Base-by-base conservation (phyloP, 2,329 filamentous ascomycete genomes). In the Fonsecaea nubica region DNA sequence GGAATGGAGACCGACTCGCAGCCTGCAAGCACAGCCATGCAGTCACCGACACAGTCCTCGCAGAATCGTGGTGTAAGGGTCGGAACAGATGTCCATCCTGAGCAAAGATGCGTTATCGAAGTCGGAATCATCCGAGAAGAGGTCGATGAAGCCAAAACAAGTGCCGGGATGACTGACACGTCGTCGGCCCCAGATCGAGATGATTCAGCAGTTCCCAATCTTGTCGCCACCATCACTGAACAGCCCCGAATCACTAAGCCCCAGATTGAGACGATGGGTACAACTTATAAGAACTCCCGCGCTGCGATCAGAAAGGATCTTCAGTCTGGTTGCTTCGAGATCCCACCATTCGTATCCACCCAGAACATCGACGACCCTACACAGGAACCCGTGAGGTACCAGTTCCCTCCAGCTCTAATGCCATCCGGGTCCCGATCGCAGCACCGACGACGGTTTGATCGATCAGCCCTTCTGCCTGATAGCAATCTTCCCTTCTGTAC, bases 401-500 rank as follows among this genome's bases (percentile, higher is more conserved):
- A 57, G 21, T 59, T 60, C 15, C 58, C 66, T 42, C 63, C 55
- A 9, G 33, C 56, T 33, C 18, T 54, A 25, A 33, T 60, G 32
- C 36, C 45, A 10, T 57, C 30, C 21, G 30, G 58, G 32, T 48
- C 35, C n/a, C 36, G 7, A 5, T 48, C 60, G 9, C 54, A 30
- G 25, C 40, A 62, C 33, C 63, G 50, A 33, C 25, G 33, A 21
- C 63, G 53, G 30, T 66, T 66, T 32, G 59, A 63, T 56, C 54
- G 52, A 7, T 50, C 64, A 10, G 38, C 25, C 13, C 58, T 64
- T 12, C 60, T 65, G 4, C 68, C 68, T 8, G 61, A 68, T 53
- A 60, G 62, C 42, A 65, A 64, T 45, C 45, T 66, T 10, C 65
- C 70, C 15, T 58, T 71, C 54, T 63, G 66, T 35, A 21, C 58